These are phyloP conservation scores for Populus hybrid DNA, from an alignment of 441 rosid genomes.

Conservation along the genomic window DNA sequence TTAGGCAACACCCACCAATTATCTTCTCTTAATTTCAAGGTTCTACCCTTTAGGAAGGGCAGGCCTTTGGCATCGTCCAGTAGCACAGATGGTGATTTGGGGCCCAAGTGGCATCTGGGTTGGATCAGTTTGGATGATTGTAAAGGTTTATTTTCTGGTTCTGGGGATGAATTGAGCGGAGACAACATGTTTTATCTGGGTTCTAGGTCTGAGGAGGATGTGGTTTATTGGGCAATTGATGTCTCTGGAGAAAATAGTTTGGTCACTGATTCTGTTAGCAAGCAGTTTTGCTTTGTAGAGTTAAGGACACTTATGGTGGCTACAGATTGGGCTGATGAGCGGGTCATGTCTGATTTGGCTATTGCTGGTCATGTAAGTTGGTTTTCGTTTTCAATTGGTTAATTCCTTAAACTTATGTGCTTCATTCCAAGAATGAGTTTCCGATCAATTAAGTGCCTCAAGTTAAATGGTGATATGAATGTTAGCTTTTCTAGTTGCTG, in stretches of 20 bases:
- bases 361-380: conserved; percentile 91
- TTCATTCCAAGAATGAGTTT: background rate
- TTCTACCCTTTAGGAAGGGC: conserved; percentile 78
- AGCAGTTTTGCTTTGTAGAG: conserved; percentile 69
- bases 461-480: background rate
- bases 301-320: conserved; percentile 93
- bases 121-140: conserved; percentile 74
- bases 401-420: too few species aligned
- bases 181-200: conserved; percentile 76
- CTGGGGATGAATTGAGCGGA: conserved; percentile 49
- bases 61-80: conserved; percentile 68
- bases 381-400: background rate
- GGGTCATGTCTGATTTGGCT: conserved; percentile 79
- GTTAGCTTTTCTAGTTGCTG: too few species aligned
- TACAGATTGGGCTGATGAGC: conserved; percentile 74
- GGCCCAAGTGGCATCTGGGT: conserved; percentile 71
- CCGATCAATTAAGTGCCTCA: background rate
- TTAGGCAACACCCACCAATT: conserved; percentile 36
- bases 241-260: conserved; percentile 39
- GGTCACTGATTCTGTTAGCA: conserved; percentile 42
- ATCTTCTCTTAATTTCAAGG: conserved; percentile 54
- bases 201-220: conserved; percentile 52
- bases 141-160: conserved; percentile 33
- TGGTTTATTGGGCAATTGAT: conserved; percentile 82
- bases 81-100: conserved; percentile 32